Percentiles rank a stretch among this genome's conserved stretches.
Conservation (phyloP, 306 rosid species). For the Argentina anserina region DNA sequence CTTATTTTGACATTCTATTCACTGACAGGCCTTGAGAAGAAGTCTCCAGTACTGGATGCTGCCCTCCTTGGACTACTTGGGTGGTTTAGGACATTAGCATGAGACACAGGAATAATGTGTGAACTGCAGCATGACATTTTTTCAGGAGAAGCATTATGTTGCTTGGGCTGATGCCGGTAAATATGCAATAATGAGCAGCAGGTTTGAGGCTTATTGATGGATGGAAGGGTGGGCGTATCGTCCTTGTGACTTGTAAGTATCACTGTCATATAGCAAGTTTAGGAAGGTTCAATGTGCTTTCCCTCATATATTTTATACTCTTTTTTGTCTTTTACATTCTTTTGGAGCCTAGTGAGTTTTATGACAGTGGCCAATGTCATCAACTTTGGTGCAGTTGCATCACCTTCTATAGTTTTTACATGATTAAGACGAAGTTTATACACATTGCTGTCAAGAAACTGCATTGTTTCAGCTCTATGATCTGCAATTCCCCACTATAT, state of each 20-base stretch:
- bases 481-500: neutral
- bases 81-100: slow-evolving; percentile 80
- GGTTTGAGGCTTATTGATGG: neutral
- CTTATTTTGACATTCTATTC: neutral
- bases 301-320: neutral
- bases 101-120: slow-evolving; percentile 26
- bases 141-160: slow-evolving; percentile 13
- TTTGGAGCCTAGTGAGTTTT: neutral
- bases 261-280: slow-evolving; percentile 10
- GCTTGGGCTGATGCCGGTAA: neutral
- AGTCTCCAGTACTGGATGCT: slow-evolving; percentile 71
- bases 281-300: neutral
- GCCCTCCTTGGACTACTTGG: slow-evolving; percentile 70
- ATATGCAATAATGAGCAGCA: neutral
- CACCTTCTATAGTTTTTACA: neutral
- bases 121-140: slow-evolving; percentile 3
- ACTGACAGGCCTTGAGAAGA: slow-evolving; percentile 73
- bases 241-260: slow-evolving; percentile 3
- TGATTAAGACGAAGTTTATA: neutral
- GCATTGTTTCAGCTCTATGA: neutral
- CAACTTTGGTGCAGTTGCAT: neutral
- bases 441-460: neutral
- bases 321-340: neutral
- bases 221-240: neutral
- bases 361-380: neutral